These are phyloP conservation scores for Solanum chiquidenum DNA, from an alignment of 257 asterid species.

Conservation along the genomic window DNA sequence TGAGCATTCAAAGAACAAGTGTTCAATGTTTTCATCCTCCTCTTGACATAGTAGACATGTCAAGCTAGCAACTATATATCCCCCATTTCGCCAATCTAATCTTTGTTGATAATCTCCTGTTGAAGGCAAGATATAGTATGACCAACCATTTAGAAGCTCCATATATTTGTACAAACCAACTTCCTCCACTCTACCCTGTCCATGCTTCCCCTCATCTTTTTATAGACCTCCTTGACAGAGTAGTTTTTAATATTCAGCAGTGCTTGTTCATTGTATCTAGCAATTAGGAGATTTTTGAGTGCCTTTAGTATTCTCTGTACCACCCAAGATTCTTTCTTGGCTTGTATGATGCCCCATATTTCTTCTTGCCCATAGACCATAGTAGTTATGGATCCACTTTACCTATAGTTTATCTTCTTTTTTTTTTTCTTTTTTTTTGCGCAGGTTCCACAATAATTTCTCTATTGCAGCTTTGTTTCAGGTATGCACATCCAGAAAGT, in stretches of 20 bases:
- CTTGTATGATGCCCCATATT: background rate
- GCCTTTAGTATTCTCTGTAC: too few relatives aligned
- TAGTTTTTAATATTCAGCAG: background rate
- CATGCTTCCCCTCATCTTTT: background rate
- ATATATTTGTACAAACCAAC: background rate
- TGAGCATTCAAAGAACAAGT: background rate
- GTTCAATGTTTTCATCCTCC: background rate
- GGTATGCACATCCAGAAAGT: too few relatives aligned
- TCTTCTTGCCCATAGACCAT: too few relatives aligned
- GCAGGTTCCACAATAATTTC: too few relatives aligned
- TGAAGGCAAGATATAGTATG: background rate
- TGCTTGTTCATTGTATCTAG: background rate
- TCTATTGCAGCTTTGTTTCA: too few relatives aligned
- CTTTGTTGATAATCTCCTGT: background rate
- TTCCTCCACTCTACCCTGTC: background rate
- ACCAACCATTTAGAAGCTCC: background rate
- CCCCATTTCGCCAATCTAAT: background rate
- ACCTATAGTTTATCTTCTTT: too few relatives aligned
- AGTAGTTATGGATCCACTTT: too few relatives aligned
- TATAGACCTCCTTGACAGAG: background rate
- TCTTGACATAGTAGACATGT: background rate
- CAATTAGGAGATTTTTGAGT: background rate
- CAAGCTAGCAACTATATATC: background rate
- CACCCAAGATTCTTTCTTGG: background rate
- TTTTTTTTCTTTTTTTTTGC: too few relatives aligned